Base-by-base conservation (phyloP, 306 rosid genomes). In the Castanospermum australe region DNA sequence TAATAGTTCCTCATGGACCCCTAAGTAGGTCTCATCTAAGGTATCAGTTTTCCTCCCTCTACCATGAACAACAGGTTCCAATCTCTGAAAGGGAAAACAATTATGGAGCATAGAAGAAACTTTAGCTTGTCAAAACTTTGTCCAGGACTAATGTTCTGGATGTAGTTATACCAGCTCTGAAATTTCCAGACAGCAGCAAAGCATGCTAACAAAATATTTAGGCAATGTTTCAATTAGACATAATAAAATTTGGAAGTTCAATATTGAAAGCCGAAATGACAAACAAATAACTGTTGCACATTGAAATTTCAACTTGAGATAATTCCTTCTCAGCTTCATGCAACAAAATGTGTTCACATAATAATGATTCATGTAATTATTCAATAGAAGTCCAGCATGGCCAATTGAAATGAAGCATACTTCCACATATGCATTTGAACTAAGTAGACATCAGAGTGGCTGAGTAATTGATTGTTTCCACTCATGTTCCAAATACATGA, bases 51-150 rank as follows among this genome's bases (percentile, higher is more conserved):
- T 92, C 76, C 99, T 90, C 83, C 99, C 97, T 89, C 99, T 88
- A 52, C 99, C 99, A 77, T 94, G 97, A 81, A 94, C 97, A 61
- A 87, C 78, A 20, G 97, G 92, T 86, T 94, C 99, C 92, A 94
- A 79, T 41, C 77, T 86, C 99, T 94, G 90, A 82, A 84, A 72
- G 33, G 38, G 41, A 80, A 69, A 73, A 76, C 61, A 57, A 80
- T 64, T 20, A 75, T 28, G 59, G 14, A 78, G 13, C 59, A 73
- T 18, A 6, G 48, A 75, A 45, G 50, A 56, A 82, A 75, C 36
- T 54, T 61, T 13, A 64, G 18, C 55, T 78, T n/a, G 59, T 44
- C 4, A n/a, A 13, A 61, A 60, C 1, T 5, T 5, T 57, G 59
- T 75, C 6, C 11, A 59, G 32, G 71, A 13, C 48, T 20, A 64